phyloP scores from a whole-genome alignment of 1,284 basidiomycete genomes.

The Tylopilus orsonianus region DNA sequence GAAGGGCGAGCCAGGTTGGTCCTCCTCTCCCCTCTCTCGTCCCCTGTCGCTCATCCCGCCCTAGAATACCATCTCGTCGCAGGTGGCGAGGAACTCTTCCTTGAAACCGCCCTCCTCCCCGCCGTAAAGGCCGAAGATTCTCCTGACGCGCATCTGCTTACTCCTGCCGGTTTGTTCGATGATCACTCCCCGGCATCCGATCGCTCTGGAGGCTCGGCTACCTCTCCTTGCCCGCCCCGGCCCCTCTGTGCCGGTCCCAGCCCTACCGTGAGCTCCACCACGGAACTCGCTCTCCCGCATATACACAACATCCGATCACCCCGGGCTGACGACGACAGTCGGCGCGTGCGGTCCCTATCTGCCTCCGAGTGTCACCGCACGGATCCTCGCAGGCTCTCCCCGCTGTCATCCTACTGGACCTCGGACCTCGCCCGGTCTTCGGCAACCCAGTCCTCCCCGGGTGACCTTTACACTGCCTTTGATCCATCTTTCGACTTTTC shows the following conservation, averaged over 20 bases:
- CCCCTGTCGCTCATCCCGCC: constrained; percentile 27
- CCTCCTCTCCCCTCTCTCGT: constrained; percentile 7
- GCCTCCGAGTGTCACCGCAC: constrained; percentile 28
- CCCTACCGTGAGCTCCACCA: constrained; percentile 21
- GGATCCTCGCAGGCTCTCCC: constrained; percentile 36
- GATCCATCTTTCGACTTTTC: constrained; percentile 20
- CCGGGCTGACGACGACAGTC: constrained; percentile 29
- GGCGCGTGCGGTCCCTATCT: constrained; percentile 35
- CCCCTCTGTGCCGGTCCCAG: constrained; percentile 29
- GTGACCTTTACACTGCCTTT: constrained; percentile 27
- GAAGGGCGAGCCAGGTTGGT: constrained; percentile 72
- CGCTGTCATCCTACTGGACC: constrained; percentile 34
- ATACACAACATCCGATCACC: constrained; percentile 21
- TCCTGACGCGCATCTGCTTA: constrained; percentile 38
- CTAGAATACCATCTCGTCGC: constrained; percentile 66
- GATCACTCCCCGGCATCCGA: constrained; percentile 36
- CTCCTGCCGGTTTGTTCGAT: constrained; percentile 34
- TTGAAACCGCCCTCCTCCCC: constrained; percentile 46
- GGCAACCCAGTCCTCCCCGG: constrained; percentile 30
- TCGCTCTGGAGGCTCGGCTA: constrained; percentile 30
- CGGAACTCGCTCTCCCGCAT: constrained; percentile 31
- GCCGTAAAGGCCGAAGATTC: constrained; percentile 52
- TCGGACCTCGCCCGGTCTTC: constrained; percentile 28
- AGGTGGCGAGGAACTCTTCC: constrained; percentile 67
- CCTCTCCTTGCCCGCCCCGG: constrained; percentile 29